Evolutionary conservation across 805 yeast species (phyloP), one percentile per base, ranked within the genome.

Genomic region (Yarrowia sp.): DNA sequence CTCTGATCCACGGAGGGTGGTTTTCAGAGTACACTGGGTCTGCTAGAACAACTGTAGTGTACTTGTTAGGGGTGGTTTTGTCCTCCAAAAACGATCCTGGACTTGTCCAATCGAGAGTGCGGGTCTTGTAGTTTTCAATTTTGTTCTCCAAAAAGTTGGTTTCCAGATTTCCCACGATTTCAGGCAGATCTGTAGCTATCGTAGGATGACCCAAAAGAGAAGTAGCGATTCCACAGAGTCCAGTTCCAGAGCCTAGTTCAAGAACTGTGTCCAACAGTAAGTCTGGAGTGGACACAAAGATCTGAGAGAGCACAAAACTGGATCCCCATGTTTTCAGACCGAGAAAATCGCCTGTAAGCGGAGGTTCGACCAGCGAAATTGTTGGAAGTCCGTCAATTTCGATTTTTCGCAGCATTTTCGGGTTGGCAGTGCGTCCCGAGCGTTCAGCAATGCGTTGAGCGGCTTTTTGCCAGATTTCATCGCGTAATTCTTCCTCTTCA

Each of bases 271-370:
- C 74, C 16, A 52, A 24, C 3, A 75, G 67, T 12, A 67, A 46
- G 1, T 59, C 43, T 30, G 40, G 38, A 8, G 61, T 43, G 4
- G 64, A 40, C 10, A 65, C 67, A 2, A 90, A 72, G 26, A 88
- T 75, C 35, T 81, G 77, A 30, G 95, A 82, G 24, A 95, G 76
- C 6, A 90, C 81, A 26, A 89, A 76, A 0, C 98, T 85, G 0
- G 98, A 89, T 0, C 98, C 99, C 99, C 99, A 93, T 0, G 99
- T 93, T 67, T 93, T 91, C 73, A 91, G 80, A 0, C 99, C 99
- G 22, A 95, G 77, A 67, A 88, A 89, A 74, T 95, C 99, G 40
- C 85, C 83, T 0, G 97, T 90, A 67, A 93, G 77, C 0, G 96
- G 85, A 0, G 98, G 98, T 71, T 93, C 99, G 66, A 81, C 80